Conservation (phyloP, 2,329 filamentous ascomycete genomes). For the Diaporthe sp. region DNA sequence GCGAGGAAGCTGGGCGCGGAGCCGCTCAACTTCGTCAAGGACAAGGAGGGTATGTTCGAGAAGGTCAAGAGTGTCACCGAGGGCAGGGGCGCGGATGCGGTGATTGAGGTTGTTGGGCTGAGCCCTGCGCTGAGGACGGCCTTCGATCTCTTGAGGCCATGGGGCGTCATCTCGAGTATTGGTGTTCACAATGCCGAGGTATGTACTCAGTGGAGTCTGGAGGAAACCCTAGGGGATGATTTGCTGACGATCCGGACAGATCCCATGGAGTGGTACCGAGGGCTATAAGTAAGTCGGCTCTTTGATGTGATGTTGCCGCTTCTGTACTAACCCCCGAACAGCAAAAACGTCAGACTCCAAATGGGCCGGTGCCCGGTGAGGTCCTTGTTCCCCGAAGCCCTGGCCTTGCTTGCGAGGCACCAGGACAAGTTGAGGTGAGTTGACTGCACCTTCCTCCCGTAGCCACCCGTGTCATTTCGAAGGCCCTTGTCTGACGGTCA, state of each 20-base stretch:
- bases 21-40: constrained; percentile 81
- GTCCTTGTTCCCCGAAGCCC: constrained; percentile 75
- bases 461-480: constrained; percentile 42
- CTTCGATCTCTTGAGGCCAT: constrained; percentile 79
- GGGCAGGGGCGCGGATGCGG: constrained; percentile 86
- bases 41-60: constrained; percentile 74
- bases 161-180: constrained; percentile 80
- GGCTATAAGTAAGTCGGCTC: constrained; percentile 64
- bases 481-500: neutral
- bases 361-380: constrained; percentile 84
- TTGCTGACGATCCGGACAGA: constrained; percentile 55
- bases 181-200: constrained; percentile 83
- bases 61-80: constrained; percentile 82
- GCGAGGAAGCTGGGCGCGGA: constrained; percentile 84
- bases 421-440: constrained; percentile 76
- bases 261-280: constrained; percentile 75
- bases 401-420: constrained; percentile 74
- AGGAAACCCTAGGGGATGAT: neutral
- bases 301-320: too few species aligned
- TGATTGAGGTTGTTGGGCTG: constrained; percentile 83
- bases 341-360: constrained; percentile 80
- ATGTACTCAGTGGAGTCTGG: constrained; percentile 43
- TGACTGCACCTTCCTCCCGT: neutral
- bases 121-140: constrained; percentile 78
- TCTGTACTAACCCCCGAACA: constrained; percentile 49